Conservation (phyloP, 192 early-diverging fungal species). For the Jimgerdemannia flammicorona region DNA sequence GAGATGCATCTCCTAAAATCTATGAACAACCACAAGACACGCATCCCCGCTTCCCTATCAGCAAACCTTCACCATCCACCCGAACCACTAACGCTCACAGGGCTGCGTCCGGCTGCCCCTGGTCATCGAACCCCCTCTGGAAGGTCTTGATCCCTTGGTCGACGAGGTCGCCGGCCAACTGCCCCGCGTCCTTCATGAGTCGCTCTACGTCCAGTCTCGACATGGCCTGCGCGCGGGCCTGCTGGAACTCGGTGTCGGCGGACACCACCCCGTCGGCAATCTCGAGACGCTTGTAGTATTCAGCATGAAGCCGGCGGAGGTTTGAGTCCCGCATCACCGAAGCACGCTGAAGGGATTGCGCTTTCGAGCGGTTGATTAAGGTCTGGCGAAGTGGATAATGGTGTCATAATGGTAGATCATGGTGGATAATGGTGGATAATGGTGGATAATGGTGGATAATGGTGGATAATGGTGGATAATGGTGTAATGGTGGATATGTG, state of each 20-base stretch:
- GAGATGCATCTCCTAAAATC: too few relatives aligned
- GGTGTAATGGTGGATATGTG: too few relatives aligned
- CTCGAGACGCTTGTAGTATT: conserved; percentile 1
- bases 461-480: too few relatives aligned
- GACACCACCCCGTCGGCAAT: not conserved
- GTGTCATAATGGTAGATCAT: too few relatives aligned
- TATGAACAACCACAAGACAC: too few relatives aligned
- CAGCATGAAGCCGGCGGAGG: not conserved
- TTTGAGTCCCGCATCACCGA: conserved; percentile 1
- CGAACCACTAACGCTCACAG: too few relatives aligned
- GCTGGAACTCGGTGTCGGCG: not conserved
- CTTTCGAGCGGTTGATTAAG: not conserved
- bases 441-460: not conserved
- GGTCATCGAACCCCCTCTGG: not conserved
- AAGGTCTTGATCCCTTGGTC: not conserved
- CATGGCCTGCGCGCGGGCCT: not conserved
- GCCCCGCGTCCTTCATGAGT: not conserved
- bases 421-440: too few relatives aligned
- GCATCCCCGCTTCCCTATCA: too few relatives aligned
- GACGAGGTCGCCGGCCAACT: not conserved
- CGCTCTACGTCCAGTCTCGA: not conserved
- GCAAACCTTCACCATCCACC: too few relatives aligned
- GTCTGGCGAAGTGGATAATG: not conserved
- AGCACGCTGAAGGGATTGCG: not conserved
- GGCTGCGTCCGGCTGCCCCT: not conserved